Base-by-base conservation (phyloP, 1,284 basidiomycete species). In the Termitomyces sp. region DNA sequence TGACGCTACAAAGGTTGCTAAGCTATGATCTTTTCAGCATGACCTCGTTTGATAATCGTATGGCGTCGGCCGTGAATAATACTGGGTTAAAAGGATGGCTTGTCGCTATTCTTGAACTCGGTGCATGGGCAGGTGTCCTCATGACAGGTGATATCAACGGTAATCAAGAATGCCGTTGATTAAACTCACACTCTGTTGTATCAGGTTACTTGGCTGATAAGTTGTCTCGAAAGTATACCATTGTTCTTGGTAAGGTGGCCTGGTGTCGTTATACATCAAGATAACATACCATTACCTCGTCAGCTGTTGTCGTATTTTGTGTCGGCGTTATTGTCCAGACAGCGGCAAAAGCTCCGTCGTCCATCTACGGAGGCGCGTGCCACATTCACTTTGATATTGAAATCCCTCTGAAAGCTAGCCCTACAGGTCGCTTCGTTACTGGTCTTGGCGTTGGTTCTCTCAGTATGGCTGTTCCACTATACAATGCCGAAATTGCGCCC, bases 401-500 rank as follows among this genome's bases (percentile, higher is more conserved):
- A 15, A 21, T 13, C n/a, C 15, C 7, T 40, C 17, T 54, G 30
- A 47, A n/a, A 41, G 30, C 38, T 34, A 9, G n/a, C 8, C 52
- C 24, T n/a, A 8, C 30, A 81, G 82, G 88, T 53, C 81, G 88
- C 33, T 89, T 89, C 61, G 70, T 90, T 49, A 88, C 87, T 51
- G 88, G 88, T 77, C 67, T 89, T 45, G 88, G 87, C 55, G 83
- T 91, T 41, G 88, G 88, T 48, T 85, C 86, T 2, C 73, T 90
- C 40, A 86, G 83, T 63, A 87, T 88, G 82, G 77, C 77, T 28
- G 85, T 90, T 10, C 88, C 88, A 6, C 70, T 89, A 8, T 92
- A 90, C 77, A 92, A 92, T 71, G 82, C 65, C 39, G 71, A 72
- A 68, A 79, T 92, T 43, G 85, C 88, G 1, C 88, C 90, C 19